phyloP scores from a whole-genome alignment of 1,284 basidiomycete genomes.

The Tilletia caries region DNA sequence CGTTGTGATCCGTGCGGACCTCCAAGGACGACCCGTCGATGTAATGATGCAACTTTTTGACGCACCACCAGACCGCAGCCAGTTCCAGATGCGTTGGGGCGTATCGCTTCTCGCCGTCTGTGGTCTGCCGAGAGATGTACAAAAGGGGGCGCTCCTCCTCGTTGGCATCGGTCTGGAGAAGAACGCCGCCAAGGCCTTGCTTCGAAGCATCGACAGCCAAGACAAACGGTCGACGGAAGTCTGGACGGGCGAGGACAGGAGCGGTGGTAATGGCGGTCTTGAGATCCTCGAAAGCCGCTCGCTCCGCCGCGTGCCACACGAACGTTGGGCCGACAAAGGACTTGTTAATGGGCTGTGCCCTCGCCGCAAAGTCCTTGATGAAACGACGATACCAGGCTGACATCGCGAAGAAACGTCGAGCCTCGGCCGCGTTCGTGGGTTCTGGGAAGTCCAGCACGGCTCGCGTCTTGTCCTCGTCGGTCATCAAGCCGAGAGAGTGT shows the following conservation, averaged over 20 bases:
- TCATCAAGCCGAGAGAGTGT: background rate
- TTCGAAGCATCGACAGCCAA: constrained; percentile 17
- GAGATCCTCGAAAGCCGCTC: constrained; percentile 10
- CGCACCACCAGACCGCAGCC: constrained; percentile 31
- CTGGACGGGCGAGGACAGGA: background rate
- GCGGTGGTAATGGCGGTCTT: constrained; percentile 4
- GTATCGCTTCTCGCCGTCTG: constrained; percentile 57
- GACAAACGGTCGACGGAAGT: background rate
- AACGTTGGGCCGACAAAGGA: background rate
- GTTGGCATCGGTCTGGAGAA: constrained; percentile 11
- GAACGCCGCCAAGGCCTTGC: constrained; percentile 13
- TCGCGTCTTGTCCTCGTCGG: background rate
- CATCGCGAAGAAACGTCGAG: background rate
- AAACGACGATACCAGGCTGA: background rate
- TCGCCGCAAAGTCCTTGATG: background rate
- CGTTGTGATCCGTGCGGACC: constrained; percentile 23
- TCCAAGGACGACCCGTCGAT: constrained; percentile 25
- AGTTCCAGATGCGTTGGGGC: constrained; percentile 60
- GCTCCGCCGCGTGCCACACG: background rate
- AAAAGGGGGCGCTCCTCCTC: constrained; percentile 12
- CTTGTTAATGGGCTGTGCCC: background rate
- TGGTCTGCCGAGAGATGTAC: constrained; percentile 27
- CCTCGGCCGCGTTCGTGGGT: background rate
- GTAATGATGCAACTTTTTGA: constrained; percentile 54
- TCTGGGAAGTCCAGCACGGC: background rate